A percentile compares a stretch with the other conserved stretches of the same genome.
Evolutionary conservation across 1,284 basidiomycete species (phyloP).

Genomic region (Vanrija humicola): DNA sequence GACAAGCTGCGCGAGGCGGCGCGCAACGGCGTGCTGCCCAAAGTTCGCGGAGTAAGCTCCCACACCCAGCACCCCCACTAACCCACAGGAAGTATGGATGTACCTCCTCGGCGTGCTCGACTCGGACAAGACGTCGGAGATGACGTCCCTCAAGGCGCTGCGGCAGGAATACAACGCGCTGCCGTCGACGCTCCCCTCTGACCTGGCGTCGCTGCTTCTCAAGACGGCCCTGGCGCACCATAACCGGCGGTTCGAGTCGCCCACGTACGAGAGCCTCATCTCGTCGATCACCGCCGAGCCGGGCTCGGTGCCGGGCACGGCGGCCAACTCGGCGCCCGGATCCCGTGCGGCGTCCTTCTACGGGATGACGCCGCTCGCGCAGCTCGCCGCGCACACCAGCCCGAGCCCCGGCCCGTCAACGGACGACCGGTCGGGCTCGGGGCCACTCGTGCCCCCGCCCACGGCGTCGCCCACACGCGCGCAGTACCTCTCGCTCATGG

Average conservation of each 20-base stretch:
- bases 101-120: constrained; percentile 46
- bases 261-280: constrained; percentile 46
- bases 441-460: constrained; percentile 36
- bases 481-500: constrained; percentile 29
- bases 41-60: constrained; percentile 41
- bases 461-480: constrained; percentile 34
- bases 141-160: constrained; percentile 36
- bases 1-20: constrained; percentile 44
- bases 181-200: constrained; percentile 28
- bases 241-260: constrained; percentile 41
- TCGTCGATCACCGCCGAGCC: constrained; percentile 38
- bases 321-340: neutral
- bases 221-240: constrained; percentile 42
- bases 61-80: neutral
- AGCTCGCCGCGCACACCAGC: neutral
- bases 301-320: neutral
- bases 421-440: neutral
- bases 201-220: constrained; percentile 29
- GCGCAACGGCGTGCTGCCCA: constrained; percentile 41
- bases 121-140: constrained; percentile 44
- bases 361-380: neutral
- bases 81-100: constrained; percentile 46
- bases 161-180: constrained; percentile 30
- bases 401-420: neutral
- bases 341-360: neutral